Conservation (phyloP, 2,329 filamentous ascomycete species). For the Teratosphaeriaceae sp. region DNA sequence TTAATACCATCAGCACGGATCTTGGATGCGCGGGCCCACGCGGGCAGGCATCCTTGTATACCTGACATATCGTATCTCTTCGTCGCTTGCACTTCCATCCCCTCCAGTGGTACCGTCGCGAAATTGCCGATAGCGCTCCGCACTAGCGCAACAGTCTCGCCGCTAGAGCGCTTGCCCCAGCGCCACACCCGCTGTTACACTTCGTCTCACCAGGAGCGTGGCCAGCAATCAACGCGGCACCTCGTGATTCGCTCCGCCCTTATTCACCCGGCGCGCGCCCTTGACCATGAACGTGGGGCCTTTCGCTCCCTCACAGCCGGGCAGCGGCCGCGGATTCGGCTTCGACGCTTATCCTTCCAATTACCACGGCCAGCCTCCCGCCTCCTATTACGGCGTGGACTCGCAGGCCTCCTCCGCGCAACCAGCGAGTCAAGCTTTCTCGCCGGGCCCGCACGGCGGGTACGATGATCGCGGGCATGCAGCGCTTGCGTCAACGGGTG, state of each 20-base stretch:
- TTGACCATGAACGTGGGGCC: slow-evolving; percentile 7
- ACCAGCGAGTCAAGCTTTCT: slow-evolving; percentile 4
- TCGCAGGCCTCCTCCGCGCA: slow-evolving; percentile 1
- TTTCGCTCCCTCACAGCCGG: slow-evolving; percentile 1
- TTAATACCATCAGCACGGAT: not conserved
- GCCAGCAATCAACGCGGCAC: not conserved
- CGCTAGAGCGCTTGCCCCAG: not conserved
- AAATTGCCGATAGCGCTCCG: too few relatives aligned
- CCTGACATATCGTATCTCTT: not conserved
- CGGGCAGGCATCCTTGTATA: not conserved
- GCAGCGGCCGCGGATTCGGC: slow-evolving; percentile 1
- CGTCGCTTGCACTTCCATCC: too few relatives aligned
- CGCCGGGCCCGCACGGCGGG: not conserved
- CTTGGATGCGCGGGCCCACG: too few relatives aligned
- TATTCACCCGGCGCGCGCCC: not conserved
- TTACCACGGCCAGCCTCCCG: not conserved
- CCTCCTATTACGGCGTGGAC: not conserved
- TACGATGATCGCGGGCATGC: slow-evolving; percentile 2
- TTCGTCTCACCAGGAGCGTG: not conserved
- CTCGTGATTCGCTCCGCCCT: not conserved
- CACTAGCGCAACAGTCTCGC: not conserved
- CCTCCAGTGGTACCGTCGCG: too few relatives aligned
- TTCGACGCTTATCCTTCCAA: slow-evolving; percentile 3
- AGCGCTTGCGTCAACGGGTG: slow-evolving; percentile 5
- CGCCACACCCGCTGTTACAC: not conserved